Conservation (phyloP, 2,329 filamentous ascomycete species). For the Botrytis hyacinthi region DNA sequence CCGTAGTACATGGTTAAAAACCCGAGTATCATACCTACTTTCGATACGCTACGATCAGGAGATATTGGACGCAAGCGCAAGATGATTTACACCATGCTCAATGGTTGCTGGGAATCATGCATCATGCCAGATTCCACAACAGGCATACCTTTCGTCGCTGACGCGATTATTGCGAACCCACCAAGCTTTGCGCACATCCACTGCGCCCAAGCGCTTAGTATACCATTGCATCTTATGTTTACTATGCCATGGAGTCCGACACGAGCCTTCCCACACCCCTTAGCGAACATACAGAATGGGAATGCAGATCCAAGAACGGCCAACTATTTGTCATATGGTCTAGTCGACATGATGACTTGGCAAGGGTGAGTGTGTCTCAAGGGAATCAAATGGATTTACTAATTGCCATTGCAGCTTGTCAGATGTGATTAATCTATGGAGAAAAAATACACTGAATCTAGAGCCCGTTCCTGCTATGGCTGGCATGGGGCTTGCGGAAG, state of each 20-base stretch:
- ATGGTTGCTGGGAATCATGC: background rate
- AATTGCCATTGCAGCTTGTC: background rate
- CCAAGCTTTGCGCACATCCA: background rate
- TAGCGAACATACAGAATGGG: background rate
- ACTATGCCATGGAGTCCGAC: constrained; percentile 2
- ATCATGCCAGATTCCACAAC: background rate
- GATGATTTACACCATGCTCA: too few relatives aligned
- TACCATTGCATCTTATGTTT: background rate
- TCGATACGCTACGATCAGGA: too few relatives aligned
- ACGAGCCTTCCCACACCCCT: background rate
- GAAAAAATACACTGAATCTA: background rate
- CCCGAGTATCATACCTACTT: too few relatives aligned
- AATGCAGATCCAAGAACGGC: background rate
- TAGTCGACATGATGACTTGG: background rate
- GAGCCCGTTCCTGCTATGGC: background rate
- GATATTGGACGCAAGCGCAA: too few relatives aligned
- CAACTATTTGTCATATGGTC: background rate
- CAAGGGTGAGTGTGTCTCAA: background rate
- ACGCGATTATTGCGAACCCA: background rate
- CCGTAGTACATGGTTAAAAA: too few relatives aligned
- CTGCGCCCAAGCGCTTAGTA: background rate
- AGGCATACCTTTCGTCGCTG: background rate
- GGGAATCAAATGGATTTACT: background rate
- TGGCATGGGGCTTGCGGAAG: background rate
- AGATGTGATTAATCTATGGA: background rate